phyloP scores from a whole-genome alignment of 129 eudicot species.

The Glebionis coronaria region DNA sequence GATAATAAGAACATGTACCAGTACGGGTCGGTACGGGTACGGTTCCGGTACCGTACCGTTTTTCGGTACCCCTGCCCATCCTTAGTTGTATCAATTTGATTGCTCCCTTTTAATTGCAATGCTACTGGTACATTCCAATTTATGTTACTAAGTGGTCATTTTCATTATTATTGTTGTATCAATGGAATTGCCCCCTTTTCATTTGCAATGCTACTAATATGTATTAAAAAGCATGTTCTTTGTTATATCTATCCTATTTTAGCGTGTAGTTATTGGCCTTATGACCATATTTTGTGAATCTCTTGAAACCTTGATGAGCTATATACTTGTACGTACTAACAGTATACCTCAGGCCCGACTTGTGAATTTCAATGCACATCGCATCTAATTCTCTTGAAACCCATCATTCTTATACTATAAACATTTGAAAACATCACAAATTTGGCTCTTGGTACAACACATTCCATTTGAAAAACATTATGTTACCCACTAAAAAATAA shows the following conservation, averaged over 20 bases:
- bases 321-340: neutral
- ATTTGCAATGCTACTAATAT: conserved; percentile 22
- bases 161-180: conserved; percentile 6
- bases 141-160: too few species aligned
- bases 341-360: neutral
- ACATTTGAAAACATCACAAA: conserved; percentile 13
- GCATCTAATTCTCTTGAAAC: conserved; percentile 6
- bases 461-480: conserved; percentile 20
- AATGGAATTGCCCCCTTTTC: conserved; percentile 20
- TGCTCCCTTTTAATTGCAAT: conserved; percentile 24
- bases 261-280: neutral
- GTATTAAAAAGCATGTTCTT: neutral
- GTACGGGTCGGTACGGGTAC: too few species aligned
- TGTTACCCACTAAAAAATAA: conserved; percentile 23
- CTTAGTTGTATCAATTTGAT: conserved; percentile 21
- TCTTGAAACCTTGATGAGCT: neutral
- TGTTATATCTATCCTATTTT: conserved; percentile 6
- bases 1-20: too few species aligned
- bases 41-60: too few species aligned
- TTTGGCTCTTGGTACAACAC: too few species aligned
- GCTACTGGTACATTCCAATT: conserved; percentile 24
- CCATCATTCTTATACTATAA: conserved; percentile 13
- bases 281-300: too few species aligned
- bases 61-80: too few species aligned
- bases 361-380: conserved; percentile 5